Percentiles rank a stretch among this genome's conserved stretches.
Evolutionary conservation across 1,139 yeast genomes (phyloP).

Genomic region (Magnusiomyces tetraspermus): DNA sequence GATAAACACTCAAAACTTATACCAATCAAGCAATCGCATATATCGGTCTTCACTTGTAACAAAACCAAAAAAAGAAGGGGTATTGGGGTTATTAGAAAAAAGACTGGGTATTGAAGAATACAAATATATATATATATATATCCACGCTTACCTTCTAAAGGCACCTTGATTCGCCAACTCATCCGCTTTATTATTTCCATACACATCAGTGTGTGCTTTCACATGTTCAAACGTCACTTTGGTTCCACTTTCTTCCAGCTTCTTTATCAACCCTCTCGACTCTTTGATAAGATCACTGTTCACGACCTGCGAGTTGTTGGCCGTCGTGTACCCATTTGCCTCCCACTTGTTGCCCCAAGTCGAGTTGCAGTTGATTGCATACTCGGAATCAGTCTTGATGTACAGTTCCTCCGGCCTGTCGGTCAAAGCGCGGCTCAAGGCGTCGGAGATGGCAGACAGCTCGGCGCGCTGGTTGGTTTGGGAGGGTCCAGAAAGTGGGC

Average conservation of each 20-base stretch:
- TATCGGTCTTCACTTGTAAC: too few relatives aligned
- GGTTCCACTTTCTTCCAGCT: conserved; percentile 29
- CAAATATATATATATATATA: too few relatives aligned
- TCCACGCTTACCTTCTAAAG: background rate
- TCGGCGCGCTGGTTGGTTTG: conserved; percentile 84
- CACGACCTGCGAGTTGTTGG: conserved; percentile 39
- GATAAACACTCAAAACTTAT: too few relatives aligned
- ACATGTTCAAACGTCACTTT: conserved; percentile 48
- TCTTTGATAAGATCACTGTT: conserved; percentile 44
- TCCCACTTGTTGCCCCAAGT: conserved; percentile 49
- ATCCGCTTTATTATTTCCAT: conserved; percentile 77
- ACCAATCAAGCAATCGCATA: too few relatives aligned
- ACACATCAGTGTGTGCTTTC: conserved; percentile 57
- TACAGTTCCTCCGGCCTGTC: conserved; percentile 4
- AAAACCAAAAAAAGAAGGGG: too few relatives aligned
- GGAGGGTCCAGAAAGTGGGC: conserved; percentile 38
- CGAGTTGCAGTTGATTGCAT: conserved; percentile 41
- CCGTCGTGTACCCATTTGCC: conserved; percentile 43
- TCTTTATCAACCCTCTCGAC: conserved; percentile 21
- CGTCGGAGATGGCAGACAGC: conserved; percentile 52
- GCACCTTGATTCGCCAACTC: conserved; percentile 54
- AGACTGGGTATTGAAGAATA: too few relatives aligned
- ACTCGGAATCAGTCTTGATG: conserved; percentile 51
- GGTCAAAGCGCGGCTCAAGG: conserved; percentile 30
- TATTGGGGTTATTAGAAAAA: too few relatives aligned